Evolutionary conservation across 495 filamentous ascomycete genomes (phyloP), one percentile per base, ranked within the genome.

Genomic region (Podospora comata): DNA sequence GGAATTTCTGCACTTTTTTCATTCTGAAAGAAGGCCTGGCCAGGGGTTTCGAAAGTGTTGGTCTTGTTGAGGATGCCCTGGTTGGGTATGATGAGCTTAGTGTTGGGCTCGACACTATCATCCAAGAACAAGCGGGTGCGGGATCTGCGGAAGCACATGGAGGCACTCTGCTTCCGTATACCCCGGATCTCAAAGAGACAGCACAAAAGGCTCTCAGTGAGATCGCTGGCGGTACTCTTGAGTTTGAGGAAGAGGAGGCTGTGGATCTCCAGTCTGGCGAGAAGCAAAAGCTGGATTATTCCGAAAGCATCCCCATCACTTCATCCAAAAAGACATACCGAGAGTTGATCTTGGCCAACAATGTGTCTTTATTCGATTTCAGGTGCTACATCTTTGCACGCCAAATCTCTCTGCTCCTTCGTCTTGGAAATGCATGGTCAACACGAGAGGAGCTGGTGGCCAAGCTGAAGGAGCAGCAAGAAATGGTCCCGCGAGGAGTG

Each of bases 1-100:
- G 96, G 95, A 99, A 99, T 74, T 99, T 98, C 75, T 97, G 94
- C 77, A 98, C 96, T 0, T 99, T 97, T 75, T 99, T 99, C 74
- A 91, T 99, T 23, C 83, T 98, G 18, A 99, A 99, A 73, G 95
- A 99, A 75, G 95, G 95, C 4, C 83, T 99, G 56, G 93, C 94
- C 4, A 85, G 90, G 66, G 96, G 93, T 0, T 97, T 99, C 75
- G 95, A 99, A 77, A 97, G 91, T 77, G 94, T 97, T 15, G 96
- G 96, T 6, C 81, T 99, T 27, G 92, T 97, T 55, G 95, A 98
- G 76, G 95, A 99, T 83, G 94, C 95, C 11, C 80, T 99, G 55
- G 89, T 92, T 5, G 90, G 90, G 13, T 98, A 98, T 74, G 95
- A 97, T 77, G 93, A 99, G 79, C 86, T 99, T 7, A 89, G 89